A percentile compares a stretch with the other conserved stretches of the same genome.
Conservation (phyloP, 768 basidiomycete species). For the Phaeotremella fagi region DNA sequence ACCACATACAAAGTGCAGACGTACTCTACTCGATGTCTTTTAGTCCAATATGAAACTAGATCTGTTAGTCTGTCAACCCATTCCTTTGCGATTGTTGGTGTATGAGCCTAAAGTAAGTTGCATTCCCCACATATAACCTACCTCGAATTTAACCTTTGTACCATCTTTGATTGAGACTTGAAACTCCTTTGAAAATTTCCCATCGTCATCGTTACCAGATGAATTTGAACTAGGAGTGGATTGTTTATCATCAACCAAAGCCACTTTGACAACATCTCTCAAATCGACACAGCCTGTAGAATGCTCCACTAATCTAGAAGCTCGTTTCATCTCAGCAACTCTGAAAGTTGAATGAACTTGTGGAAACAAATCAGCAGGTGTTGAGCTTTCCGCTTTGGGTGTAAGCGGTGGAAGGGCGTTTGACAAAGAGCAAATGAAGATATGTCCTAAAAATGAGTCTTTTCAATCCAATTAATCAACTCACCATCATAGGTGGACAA, state of each 20-base stretch:
- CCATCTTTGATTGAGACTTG: constrained; percentile 70
- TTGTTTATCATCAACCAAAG: constrained; percentile 48
- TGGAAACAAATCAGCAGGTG: constrained; percentile 24
- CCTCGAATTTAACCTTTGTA: constrained; percentile 71
- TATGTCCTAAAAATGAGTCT: constrained; percentile 23
- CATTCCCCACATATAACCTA: constrained; percentile 45
- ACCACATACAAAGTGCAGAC: constrained; percentile 11
- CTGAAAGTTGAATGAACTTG: constrained; percentile 34
- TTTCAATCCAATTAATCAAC: constrained; percentile 1
- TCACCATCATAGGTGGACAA: constrained; percentile 37
- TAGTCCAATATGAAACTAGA: constrained; percentile 72
- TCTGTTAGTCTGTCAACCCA: constrained; percentile 76
- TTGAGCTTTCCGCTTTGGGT: constrained; percentile 18
- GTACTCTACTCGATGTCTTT: constrained; percentile 64
- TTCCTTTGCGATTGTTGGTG: constrained; percentile 66
- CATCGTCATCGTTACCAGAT: not conserved
- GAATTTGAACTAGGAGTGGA: not conserved
- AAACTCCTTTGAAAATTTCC: constrained; percentile 58
- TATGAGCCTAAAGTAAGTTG: constrained; percentile 54
- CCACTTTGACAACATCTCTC: constrained; percentile 61
- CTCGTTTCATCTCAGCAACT: constrained; percentile 35
- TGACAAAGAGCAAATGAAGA: constrained; percentile 25
- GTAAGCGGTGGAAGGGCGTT: constrained; percentile 34
- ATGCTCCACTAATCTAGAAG: constrained; percentile 42
- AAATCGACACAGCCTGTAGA: constrained; percentile 63